Base-by-base conservation (phyloP, 257 asterid genomes). In the Orobanche coerulescens region DNA sequence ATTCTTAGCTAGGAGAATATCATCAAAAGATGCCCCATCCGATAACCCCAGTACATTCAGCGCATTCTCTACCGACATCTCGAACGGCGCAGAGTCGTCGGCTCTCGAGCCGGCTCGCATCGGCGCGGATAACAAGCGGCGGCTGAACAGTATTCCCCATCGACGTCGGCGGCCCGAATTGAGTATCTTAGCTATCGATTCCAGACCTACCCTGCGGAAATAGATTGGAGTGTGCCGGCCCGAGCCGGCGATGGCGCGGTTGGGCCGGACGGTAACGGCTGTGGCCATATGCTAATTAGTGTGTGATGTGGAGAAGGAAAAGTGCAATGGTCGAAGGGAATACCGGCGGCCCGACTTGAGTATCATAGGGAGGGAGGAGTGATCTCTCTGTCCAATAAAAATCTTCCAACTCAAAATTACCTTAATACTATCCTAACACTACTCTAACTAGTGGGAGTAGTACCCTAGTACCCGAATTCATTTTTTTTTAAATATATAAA, bases 1-100 rank as follows among this genome's bases (percentile, higher is more conserved):
- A 23, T 87, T 87, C 85, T 85, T 93, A 7, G 99, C 99, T 24
- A 95, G 80, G 61, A 93, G 88, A 75, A 93, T 87, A 66, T 93
- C 99, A 42, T 93, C 99, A 54, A 93, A 93, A 3, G 94, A 80
- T 13, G 99, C 96, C 7, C 97, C 97, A 63, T 87, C 95, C 0
- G 95, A 73, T 1, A 93, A 86, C 23, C 99, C 99, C 71, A 93
- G 65, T 16, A 93, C 74, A 65, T 85, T 85, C 66, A 89, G 79
- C 16, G 99, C 99, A 80, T 61, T 89, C 87, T 93, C 99, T 59
- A 90, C 80, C 4, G 99, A 83, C 99, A 93, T 93, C 83, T 93
- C 99, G 68, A 66, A 93, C 34, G 93, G 84, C 69, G 80, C 94
- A n/a, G 94, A 82, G 73, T 93, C 99, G 12, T 93, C 99, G 20